phyloP scores from a whole-genome alignment of 805 yeast species.

The Ogataea angusta region DNA sequence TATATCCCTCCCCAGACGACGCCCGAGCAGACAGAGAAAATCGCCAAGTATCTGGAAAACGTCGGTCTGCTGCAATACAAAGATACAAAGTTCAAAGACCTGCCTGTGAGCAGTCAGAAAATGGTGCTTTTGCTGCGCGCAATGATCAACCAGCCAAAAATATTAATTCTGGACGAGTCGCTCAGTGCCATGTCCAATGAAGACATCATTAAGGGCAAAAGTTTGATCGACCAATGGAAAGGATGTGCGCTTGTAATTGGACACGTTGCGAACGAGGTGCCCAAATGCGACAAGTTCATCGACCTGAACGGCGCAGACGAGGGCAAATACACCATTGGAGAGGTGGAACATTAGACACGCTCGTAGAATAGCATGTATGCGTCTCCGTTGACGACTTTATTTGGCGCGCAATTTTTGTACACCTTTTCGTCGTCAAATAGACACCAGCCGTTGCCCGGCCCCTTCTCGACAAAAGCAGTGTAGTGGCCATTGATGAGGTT shows the following conservation, averaged over 20 bases:
- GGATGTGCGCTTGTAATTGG: constrained; percentile 80
- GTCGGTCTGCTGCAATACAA: constrained; percentile 41
- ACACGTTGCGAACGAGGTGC: constrained; percentile 79
- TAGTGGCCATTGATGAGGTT: constrained; percentile 85
- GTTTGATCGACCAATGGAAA: constrained; percentile 48
- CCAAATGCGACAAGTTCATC: constrained; percentile 56
- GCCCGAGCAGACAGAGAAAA: constrained; percentile 34
- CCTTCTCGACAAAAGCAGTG: constrained; percentile 74
- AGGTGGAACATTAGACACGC: constrained; percentile 32
- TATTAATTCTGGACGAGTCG: constrained; percentile 87
- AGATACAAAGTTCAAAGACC: constrained; percentile 45
- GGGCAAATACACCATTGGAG: constrained; percentile 32
- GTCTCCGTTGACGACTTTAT: constrained; percentile 61
- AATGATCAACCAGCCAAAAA: constrained; percentile 69
- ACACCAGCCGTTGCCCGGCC: constrained; percentile 63
- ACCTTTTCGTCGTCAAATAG: constrained; percentile 78
- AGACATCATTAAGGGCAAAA: constrained; percentile 53
- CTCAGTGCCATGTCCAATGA: constrained; percentile 82
- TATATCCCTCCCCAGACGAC: constrained; percentile 46
- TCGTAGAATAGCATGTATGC: constrained; percentile 83
- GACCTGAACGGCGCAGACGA: constrained; percentile 33
- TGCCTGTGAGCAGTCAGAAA: constrained; percentile 74
- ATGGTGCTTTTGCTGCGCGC: constrained; percentile 73
- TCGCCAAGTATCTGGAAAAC: constrained; percentile 45
- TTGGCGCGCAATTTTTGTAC: constrained; percentile 45